Evolutionary conservation across 176 grass and related monocot genomes (phyloP), one percentile per base, ranked within the genome.

Genomic region (Puya raimondii): DNA sequence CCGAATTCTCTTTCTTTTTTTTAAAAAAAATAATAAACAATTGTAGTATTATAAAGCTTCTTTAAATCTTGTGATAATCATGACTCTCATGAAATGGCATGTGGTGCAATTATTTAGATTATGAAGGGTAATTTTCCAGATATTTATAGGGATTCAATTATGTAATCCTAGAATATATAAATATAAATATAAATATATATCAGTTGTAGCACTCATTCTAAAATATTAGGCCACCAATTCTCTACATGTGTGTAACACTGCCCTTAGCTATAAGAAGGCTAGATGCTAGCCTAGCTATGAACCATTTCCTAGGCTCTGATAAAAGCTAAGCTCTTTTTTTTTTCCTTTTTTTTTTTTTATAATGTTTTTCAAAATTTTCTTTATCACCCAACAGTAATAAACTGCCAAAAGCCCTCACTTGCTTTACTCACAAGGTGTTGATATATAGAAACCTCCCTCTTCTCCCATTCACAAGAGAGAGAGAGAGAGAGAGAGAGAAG

Each of bases 291-390:
- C 69, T 74, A 15, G 12, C 15, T 18, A 7, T 57, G 64, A 64
- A 83, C 63, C 89, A 88, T 80, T 72, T 71, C 77, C 70, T 66
- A 69, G 78, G 64, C 66, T 63, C 67, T 79, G 79, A 82, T 76
- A 80, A 84, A 88, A 79, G 81, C 71, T 68, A 75, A 25, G 70
- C 66, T 74, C 49, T 63, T 54, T 61, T 23, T 26, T 16, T 66
- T 63, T 66, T 71, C 11, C 61, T 73, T 70, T 12, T 52, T 51
- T 17, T 3, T 3, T 9, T 27, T 11, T 67, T 25, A 63, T 10
- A n/a, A n/a, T 71, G n/a, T 64, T 73, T 66, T 67, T 58, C 10
- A 61, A 7, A 61, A 67, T 42, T 42, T 42, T 42, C 33, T 42
- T 42, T 42, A 42, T 61, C 56, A 61, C 56, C n/a, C 56, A 18